Evolutionary conservation across 257 asterid genomes (phyloP).

Genomic region (Osmanthus fragrans): DNA sequence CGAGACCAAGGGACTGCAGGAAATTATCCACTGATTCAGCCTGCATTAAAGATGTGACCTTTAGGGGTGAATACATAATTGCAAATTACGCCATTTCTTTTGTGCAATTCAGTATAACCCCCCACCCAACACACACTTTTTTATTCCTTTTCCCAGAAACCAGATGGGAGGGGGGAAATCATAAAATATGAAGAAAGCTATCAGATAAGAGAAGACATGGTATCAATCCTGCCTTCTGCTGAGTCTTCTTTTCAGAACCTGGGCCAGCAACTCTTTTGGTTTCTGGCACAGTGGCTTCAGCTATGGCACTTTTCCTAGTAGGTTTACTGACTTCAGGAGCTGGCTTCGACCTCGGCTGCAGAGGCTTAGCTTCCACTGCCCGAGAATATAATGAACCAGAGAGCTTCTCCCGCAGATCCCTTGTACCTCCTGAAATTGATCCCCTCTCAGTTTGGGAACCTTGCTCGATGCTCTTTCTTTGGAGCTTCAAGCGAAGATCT

Average conservation of each 20-base stretch:
- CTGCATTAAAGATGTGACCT: constrained; percentile 49
- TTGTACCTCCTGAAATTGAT: constrained; percentile 37
- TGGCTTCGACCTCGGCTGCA: constrained; percentile 46
- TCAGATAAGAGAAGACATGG: neutral
- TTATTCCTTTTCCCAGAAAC: neutral
- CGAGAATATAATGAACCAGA: constrained; percentile 65
- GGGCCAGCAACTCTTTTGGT: constrained; percentile 40
- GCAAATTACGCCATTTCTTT: neutral
- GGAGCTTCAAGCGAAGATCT: constrained; percentile 98
- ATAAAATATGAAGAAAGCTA: neutral
- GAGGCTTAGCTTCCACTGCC: constrained; percentile 47
- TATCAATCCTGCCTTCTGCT: constrained; percentile 52
- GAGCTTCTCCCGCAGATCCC: constrained; percentile 95
- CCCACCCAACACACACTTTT: no score
- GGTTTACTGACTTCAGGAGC: constrained; percentile 63
- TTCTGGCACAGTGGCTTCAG: constrained; percentile 53
- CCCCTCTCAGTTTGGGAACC: constrained; percentile 48
- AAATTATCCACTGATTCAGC: constrained; percentile 76
- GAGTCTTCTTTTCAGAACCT: constrained; percentile 56
- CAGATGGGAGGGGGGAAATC: neutral
- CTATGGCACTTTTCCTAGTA: constrained; percentile 59
- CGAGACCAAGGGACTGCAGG: constrained; percentile 82
- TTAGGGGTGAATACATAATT: constrained; percentile 10
- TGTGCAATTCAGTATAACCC: neutral
- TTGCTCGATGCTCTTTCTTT: constrained; percentile 66